phyloP scores from a whole-genome alignment of 192 early-diverging fungal genomes.

The Rhizophagus prolifer region DNA sequence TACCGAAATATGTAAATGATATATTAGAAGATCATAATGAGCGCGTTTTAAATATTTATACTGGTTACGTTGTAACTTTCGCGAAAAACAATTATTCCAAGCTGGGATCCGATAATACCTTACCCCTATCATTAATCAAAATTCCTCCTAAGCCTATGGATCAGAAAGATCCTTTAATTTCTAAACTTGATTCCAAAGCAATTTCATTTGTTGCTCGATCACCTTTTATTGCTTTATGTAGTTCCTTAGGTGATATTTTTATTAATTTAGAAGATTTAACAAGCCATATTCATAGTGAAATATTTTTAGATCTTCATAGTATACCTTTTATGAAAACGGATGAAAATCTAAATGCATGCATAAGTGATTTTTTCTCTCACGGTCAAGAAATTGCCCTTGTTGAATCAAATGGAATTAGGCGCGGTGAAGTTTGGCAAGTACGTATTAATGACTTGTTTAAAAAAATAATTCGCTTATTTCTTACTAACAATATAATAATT shows the following conservation, averaged over 20 bases:
- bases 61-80: conserved; percentile 14
- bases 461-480: too few species aligned
- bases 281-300: conserved; percentile 13
- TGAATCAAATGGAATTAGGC: conserved; percentile 23
- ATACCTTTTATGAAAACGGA: conserved; percentile 8
- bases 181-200: not conserved
- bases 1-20: not conserved
- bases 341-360: conserved; percentile 13
- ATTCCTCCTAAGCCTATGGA: conserved; percentile 1
- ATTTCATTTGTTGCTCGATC: conserved; percentile 21
- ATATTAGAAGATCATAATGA: conserved; percentile 12
- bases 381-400: conserved; percentile 24
- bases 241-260: conserved; percentile 21
- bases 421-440: conserved; percentile 31
- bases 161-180: not conserved
- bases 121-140: conserved; percentile 17
- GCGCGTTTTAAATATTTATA: conserved; percentile 19
- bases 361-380: conserved; percentile 21
- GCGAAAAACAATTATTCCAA: not conserved
- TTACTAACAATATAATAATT: not conserved
- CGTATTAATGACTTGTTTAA: too few species aligned
- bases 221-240: conserved; percentile 24
- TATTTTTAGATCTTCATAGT: conserved; percentile 18
- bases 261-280: conserved; percentile 6
- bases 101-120: not conserved